Percentiles rank a stretch among this genome's conserved stretches.
phyloP scores from a whole-genome alignment of 2,329 filamentous ascomycete genomes.

The Diaporthe citrichinensis region DNA sequence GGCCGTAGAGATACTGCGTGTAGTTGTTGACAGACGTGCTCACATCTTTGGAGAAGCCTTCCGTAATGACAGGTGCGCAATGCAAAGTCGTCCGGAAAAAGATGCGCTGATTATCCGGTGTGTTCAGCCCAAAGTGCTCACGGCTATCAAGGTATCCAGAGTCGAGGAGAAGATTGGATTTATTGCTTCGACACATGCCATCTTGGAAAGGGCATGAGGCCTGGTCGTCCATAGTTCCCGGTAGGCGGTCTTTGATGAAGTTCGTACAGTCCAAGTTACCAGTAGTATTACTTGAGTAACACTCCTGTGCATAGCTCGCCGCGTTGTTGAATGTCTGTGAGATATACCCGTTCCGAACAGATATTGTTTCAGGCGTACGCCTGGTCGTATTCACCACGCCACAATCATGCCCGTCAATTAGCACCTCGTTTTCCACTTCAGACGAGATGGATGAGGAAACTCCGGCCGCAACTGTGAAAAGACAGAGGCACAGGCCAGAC shows the following conservation, averaged over 20 bases:
- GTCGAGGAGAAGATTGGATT: slow-evolving; percentile 36
- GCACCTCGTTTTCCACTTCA: not conserved
- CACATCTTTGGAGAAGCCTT: not conserved
- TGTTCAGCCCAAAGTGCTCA: slow-evolving; percentile 43
- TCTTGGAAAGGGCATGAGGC: slow-evolving; percentile 43
- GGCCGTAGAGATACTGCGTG: slow-evolving; percentile 30
- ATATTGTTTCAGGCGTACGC: too few species aligned
- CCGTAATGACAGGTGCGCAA: slow-evolving; percentile 18
- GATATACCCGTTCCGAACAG: rapidly evolving
- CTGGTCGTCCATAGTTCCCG: slow-evolving; percentile 5
- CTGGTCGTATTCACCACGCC: not conserved
- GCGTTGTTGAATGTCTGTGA: not conserved
- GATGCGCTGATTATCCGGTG: slow-evolving; percentile 38
- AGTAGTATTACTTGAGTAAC: slow-evolving; percentile 38
- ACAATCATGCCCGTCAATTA: not conserved
- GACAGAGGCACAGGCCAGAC: not conserved
- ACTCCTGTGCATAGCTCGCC: slow-evolving; percentile 42
- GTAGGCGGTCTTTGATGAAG: slow-evolving; percentile 24
- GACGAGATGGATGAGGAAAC: not conserved
- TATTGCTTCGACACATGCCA: slow-evolving; percentile 32
- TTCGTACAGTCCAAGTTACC: slow-evolving; percentile 14
- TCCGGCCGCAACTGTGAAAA: not conserved
- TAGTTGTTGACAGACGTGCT: not conserved
- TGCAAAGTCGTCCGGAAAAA: not conserved
- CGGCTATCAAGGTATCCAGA: slow-evolving; percentile 42